These are phyloP conservation scores for Pseudogymnoascus pannorum DNA, from an alignment of 2,329 filamentous ascomycete species.

Conservation along the genomic window DNA sequence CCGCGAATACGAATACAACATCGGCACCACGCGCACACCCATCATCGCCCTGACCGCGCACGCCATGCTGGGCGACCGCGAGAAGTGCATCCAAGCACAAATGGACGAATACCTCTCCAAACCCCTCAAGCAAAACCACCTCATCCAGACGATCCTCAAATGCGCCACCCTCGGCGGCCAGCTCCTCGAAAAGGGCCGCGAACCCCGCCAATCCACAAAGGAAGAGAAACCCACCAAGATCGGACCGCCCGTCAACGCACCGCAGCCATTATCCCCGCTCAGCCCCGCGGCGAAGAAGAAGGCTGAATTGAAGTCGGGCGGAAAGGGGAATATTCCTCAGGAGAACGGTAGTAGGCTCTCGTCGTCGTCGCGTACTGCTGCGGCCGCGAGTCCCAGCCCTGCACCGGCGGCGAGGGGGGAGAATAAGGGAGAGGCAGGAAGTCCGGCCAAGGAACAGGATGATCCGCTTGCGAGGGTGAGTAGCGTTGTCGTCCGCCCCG, in stretches of 20 bases:
- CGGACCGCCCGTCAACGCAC: background rate
- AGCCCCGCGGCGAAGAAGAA: background rate
- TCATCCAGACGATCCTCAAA: conserved; percentile 96
- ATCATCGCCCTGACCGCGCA: conserved; percentile 97
- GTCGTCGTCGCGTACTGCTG: too few relatives aligned
- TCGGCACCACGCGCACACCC: conserved; percentile 74
- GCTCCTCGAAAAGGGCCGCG: conserved; percentile 68
- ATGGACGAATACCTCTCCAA: conserved; percentile 99
- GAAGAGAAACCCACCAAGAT: conserved; percentile 18
- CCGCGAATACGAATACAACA: conserved; percentile 81
- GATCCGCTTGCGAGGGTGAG: background rate
- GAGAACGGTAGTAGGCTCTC: background rate
- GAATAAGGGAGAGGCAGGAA: background rate
- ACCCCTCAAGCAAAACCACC: conserved; percentile 89
- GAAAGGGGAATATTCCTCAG: background rate
- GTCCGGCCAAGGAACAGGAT: background rate
- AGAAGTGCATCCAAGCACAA: conserved; percentile 96
- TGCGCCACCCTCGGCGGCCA: conserved; percentile 86
- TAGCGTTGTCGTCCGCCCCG: background rate
- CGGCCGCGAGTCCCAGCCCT: too few relatives aligned
- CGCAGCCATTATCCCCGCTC: background rate
- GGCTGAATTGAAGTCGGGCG: background rate
- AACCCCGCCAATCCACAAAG: conserved; percentile 37
- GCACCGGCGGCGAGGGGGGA: too few relatives aligned
- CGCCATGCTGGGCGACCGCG: conserved; percentile 95